These are phyloP conservation scores for Scutellaria barbata DNA, from an alignment of 257 asterid genomes.

Conservation along the genomic window DNA sequence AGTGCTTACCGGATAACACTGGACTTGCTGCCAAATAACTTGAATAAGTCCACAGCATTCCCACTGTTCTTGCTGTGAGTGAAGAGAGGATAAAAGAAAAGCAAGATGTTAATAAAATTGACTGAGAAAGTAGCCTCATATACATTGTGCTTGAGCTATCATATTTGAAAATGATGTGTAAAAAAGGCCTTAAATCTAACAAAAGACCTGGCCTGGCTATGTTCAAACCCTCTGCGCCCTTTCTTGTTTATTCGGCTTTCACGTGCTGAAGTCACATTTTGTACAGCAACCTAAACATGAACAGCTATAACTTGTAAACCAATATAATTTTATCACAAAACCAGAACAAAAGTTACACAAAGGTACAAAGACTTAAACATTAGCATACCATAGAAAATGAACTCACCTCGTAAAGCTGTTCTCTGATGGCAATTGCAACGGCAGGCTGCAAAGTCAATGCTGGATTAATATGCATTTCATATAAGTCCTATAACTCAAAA, in stretches of 20 bases:
- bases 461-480: slow-evolving; percentile 24
- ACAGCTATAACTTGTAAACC: slow-evolving; percentile 22
- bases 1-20: slow-evolving; percentile 70
- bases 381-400: slow-evolving; percentile 26
- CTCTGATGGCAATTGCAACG: slow-evolving; percentile 88
- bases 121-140: neutral
- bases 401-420: slow-evolving; percentile 93
- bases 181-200: slow-evolving; percentile 13
- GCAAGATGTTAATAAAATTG: slow-evolving; percentile 24
- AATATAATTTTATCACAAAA: slow-evolving; percentile 17
- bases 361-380: slow-evolving; percentile 15
- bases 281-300: slow-evolving; percentile 72
- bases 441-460: slow-evolving; percentile 76
- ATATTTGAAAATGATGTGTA: neutral
- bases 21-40: slow-evolving; percentile 78
- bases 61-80: slow-evolving; percentile 72
- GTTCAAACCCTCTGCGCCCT: slow-evolving; percentile 78
- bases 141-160: neutral
- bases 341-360: slow-evolving; percentile 11
- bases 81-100: slow-evolving; percentile 18
- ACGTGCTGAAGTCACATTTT: slow-evolving; percentile 86
- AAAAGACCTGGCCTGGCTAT: slow-evolving; percentile 67
- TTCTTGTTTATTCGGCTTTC: slow-evolving; percentile 88
- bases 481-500: slow-evolving; percentile 17
- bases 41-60: slow-evolving; percentile 80